These are phyloP conservation scores for Pseudogymnoascus sp. DNA, from an alignment of 2,329 filamentous ascomycete genomes.

Conservation along the genomic window DNA sequence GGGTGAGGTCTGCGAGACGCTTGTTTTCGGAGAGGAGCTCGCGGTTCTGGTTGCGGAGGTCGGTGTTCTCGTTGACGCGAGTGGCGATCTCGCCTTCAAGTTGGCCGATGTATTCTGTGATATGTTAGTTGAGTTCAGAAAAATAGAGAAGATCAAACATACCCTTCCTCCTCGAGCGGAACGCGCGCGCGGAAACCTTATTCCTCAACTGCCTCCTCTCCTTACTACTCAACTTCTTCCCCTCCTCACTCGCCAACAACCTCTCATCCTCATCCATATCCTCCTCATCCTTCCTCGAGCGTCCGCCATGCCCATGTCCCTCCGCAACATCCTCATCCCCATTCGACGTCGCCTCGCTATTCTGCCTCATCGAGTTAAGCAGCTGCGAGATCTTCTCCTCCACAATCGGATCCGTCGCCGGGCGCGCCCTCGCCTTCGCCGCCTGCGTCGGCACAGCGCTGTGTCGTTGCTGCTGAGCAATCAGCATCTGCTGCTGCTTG, in stretches of 20 bases:
- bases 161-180: slow-evolving; percentile 98
- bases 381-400: slow-evolving; percentile 93
- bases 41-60: slow-evolving; percentile 72
- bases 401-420: slow-evolving; percentile 55
- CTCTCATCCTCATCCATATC: slow-evolving; percentile 98
- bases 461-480: slow-evolving; percentile 47
- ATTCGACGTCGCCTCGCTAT: slow-evolving; percentile 44
- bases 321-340: slow-evolving; percentile 40
- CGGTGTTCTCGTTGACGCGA: slow-evolving; percentile 75
- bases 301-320: slow-evolving; percentile 46
- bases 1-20: slow-evolving; percentile 67
- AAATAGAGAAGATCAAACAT: slow-evolving; percentile 31
- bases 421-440: slow-evolving; percentile 39
- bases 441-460: slow-evolving; percentile 43
- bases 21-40: slow-evolving; percentile 79
- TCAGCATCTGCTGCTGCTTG: slow-evolving; percentile 55
- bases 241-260: slow-evolving; percentile 88
- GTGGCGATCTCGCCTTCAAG: slow-evolving; percentile 80
- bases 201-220: slow-evolving; percentile 95
- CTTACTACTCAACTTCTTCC: slow-evolving; percentile 98
- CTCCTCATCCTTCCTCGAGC: slow-evolving; percentile 84
- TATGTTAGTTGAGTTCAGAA: slow-evolving; percentile 38
- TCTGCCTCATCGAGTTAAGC: slow-evolving; percentile 76
- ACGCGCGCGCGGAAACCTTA: slow-evolving; percentile 95
- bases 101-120: slow-evolving; percentile 89